Conservation (phyloP, 768 basidiomycete genomes). For the Russula sp. region DNA sequence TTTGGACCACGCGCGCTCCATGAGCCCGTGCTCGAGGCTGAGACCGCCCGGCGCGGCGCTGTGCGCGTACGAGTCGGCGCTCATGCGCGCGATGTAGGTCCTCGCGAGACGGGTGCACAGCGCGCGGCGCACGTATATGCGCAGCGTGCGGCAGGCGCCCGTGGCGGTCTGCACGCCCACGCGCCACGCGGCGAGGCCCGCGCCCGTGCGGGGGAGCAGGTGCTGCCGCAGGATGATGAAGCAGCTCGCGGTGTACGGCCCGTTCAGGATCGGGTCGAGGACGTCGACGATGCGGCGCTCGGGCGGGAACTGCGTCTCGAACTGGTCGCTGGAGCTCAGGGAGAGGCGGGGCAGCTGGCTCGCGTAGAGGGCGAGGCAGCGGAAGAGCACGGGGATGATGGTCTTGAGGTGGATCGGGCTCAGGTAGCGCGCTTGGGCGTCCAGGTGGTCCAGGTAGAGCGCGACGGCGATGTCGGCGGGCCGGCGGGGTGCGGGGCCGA, state of each 20-base stretch:
- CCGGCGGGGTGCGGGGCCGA: slow-evolving; percentile 33
- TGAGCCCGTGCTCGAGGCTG: slow-evolving; percentile 54
- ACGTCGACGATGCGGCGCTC: slow-evolving; percentile 56
- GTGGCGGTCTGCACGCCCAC: slow-evolving; percentile 27
- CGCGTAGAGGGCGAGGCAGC: slow-evolving; percentile 57
- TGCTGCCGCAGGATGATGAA: slow-evolving; percentile 56
- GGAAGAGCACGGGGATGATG: slow-evolving; percentile 71
- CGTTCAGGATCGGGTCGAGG: slow-evolving; percentile 51
- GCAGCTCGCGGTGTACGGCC: slow-evolving; percentile 60
- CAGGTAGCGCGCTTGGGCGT: slow-evolving; percentile 54
- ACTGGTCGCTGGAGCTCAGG: slow-evolving; percentile 37
- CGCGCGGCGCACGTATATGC: slow-evolving; percentile 56
- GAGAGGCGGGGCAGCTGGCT: slow-evolving; percentile 65
- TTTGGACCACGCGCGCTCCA: slow-evolving; percentile 71
- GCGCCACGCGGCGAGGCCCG: slow-evolving; percentile 19
- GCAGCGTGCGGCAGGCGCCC: slow-evolving; percentile 45
- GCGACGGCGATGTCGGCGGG: slow-evolving; percentile 59
- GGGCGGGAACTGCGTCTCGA: slow-evolving; percentile 30
- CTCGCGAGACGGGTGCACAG: slow-evolving; percentile 58
- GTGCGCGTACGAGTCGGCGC: slow-evolving; percentile 46
- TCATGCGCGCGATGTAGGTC: slow-evolving; percentile 55
- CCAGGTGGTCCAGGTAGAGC: slow-evolving; percentile 59
- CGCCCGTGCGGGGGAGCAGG: slow-evolving; percentile 43
- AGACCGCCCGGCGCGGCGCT: slow-evolving; percentile 56
- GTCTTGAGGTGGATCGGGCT: slow-evolving; percentile 45